phyloP scores from a whole-genome alignment of 106 monocot genomes.

The Gastrodia elata region DNA sequence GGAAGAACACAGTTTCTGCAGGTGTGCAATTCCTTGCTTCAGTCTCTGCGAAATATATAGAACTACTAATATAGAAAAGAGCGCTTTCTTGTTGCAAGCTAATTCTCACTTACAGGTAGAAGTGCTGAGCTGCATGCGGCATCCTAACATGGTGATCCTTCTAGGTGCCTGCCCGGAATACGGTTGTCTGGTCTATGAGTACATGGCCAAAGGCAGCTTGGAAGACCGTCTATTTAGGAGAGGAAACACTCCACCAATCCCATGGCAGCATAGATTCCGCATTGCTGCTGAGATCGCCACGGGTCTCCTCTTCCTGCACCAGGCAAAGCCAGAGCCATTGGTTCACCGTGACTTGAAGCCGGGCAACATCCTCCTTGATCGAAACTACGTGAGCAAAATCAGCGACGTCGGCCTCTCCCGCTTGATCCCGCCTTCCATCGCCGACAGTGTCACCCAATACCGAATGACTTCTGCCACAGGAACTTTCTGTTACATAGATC shows the following conservation, averaged over 20 bases:
- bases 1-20: constrained; percentile 58
- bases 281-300: constrained; percentile 63
- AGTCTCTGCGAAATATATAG: not conserved
- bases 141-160: constrained; percentile 69
- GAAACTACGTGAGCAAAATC: constrained; percentile 63
- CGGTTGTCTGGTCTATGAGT: constrained; percentile 69
- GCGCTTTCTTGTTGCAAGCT: not conserved
- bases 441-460: constrained; percentile 50
- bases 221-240: constrained; percentile 44
- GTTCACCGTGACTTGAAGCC: constrained; percentile 71
- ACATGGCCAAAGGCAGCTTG: constrained; percentile 67
- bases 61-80: not conserved
- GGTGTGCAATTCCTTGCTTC: constrained; percentile 18
- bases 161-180: constrained; percentile 69
- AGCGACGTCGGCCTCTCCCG: constrained; percentile 55
- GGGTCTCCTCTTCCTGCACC: constrained; percentile 60
- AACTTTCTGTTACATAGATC: constrained; percentile 74
- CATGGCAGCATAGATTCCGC: constrained; percentile 58
- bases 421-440: constrained; percentile 41
- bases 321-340: constrained; percentile 54
- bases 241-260: constrained; percentile 34
- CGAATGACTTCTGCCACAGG: constrained; percentile 57
- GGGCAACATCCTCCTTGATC: constrained; percentile 59
- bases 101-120: constrained; percentile 25
- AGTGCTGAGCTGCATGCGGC: constrained; percentile 65